Percentiles rank a stretch among this genome's conserved stretches.
Conservation (phyloP, 2,329 filamentous ascomycete genomes). For the Paramyrothecium roridum region DNA sequence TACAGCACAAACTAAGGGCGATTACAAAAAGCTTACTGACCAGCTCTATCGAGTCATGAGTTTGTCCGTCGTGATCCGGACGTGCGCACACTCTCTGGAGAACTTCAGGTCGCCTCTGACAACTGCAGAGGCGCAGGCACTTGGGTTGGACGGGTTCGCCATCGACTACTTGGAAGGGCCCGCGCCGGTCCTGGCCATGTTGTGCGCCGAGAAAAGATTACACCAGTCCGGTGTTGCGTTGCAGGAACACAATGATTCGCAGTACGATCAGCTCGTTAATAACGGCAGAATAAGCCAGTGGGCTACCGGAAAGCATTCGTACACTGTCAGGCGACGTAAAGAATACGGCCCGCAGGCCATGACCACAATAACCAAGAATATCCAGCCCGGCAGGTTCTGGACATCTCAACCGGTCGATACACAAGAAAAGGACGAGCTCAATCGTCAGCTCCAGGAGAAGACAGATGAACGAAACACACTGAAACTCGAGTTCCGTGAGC, state of each 20-base stretch:
- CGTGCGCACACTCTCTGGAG: conserved; percentile 50
- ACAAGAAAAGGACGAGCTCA: conserved; percentile 59
- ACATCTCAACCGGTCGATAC: conserved; percentile 73
- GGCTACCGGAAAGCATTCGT: conserved; percentile 64
- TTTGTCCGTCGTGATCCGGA: conserved; percentile 71
- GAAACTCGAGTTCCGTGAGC: conserved; percentile 25
- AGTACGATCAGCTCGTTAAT: conserved; percentile 63
- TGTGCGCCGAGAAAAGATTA: conserved; percentile 71
- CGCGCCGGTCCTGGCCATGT: conserved; percentile 78
- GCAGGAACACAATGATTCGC: conserved; percentile 59
- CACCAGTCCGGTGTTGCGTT: conserved; percentile 66
- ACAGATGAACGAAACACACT: conserved; percentile 30
- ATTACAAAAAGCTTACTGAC: conserved; percentile 70
- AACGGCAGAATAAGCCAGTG: conserved; percentile 61
- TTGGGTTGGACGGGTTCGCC: conserved; percentile 78
- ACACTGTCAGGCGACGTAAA: conserved; percentile 64
- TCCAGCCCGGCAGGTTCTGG: conserved; percentile 67
- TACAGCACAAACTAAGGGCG: conserved; percentile 70
- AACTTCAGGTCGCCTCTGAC: conserved; percentile 54
- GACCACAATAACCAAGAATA: conserved; percentile 62
- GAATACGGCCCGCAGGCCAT: conserved; percentile 78
- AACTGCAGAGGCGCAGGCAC: conserved; percentile 45
- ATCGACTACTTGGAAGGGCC: conserved; percentile 79
- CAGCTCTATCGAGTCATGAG: conserved; percentile 61
- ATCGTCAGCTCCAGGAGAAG: conserved; percentile 46